Conservation (phyloP, 2,329 filamentous ascomycete genomes). For the Aspergillus japonicus region DNA sequence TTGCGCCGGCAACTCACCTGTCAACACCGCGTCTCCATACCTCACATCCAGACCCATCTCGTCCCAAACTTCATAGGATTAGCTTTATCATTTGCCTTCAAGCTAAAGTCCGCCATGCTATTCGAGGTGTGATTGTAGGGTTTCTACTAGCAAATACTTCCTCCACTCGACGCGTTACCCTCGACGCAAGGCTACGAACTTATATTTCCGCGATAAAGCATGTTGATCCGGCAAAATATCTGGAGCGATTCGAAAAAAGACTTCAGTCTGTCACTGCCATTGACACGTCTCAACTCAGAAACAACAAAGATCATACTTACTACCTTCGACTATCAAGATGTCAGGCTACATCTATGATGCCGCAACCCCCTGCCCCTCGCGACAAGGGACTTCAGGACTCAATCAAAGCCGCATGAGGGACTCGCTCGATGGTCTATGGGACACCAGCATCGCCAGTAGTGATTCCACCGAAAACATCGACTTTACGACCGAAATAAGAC, state of each 20-base stretch:
- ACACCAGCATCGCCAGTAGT: constrained; percentile 23
- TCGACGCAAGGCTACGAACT: background rate
- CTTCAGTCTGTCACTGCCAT: too few species aligned
- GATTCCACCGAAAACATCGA: constrained; percentile 43
- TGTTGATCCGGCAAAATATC: background rate
- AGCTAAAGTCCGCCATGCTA: background rate
- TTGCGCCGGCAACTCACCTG: constrained; percentile 21
- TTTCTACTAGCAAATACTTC: background rate
- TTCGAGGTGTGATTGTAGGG: background rate
- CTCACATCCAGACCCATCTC: constrained; percentile 1
- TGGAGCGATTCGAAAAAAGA: background rate
- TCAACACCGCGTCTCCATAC: constrained; percentile 24
- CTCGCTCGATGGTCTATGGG: constrained; percentile 26
- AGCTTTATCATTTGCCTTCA: background rate
- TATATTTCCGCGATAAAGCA: background rate
- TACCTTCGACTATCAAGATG: background rate
- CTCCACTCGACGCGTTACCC: background rate
- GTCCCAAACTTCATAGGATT: background rate
- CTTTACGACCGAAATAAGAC: constrained; percentile 41
- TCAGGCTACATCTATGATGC: constrained; percentile 26
- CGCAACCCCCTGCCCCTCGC: constrained; percentile 36
- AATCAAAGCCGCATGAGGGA: constrained; percentile 18
- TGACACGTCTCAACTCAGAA: too few species aligned
- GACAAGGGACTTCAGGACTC: constrained; percentile 21
- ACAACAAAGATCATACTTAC: too few species aligned